These are phyloP conservation scores for Gonium pectorale DNA, from an alignment of 139 green algal genomes.

Conservation along the genomic window DNA sequence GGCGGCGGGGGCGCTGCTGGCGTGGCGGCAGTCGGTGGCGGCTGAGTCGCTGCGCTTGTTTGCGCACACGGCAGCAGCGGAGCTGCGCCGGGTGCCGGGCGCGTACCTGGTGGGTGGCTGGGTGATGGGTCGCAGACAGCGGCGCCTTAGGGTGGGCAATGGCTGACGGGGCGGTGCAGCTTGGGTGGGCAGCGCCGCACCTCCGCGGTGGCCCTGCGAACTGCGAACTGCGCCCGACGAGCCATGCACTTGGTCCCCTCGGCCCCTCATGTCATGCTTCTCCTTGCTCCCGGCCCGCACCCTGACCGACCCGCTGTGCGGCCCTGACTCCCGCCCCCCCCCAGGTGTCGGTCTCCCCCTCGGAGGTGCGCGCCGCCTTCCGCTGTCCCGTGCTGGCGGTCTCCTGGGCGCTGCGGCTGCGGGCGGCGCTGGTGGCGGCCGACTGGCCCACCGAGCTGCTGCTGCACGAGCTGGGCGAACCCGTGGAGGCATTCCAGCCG, in stretches of 20 bases:
- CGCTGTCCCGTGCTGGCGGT: not conserved
- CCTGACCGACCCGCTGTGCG: too few relatives aligned
- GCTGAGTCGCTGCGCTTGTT: not conserved
- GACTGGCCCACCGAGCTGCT: constrained; percentile 19
- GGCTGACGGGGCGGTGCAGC: too few relatives aligned
- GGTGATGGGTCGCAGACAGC: too few relatives aligned
- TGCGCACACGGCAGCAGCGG: not conserved
- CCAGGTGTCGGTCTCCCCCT: not conserved
- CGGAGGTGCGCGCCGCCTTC: constrained; percentile 12
- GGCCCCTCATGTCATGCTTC: too few relatives aligned
- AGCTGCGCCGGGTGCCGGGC: not conserved
- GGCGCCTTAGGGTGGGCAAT: too few relatives aligned
- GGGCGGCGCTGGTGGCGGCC: not conserved
- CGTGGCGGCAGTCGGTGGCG: not conserved
- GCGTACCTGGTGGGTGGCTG: constrained; percentile 22
- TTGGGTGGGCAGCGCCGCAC: too few relatives aligned
- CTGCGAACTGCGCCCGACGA: too few relatives aligned
- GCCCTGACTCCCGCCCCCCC: too few relatives aligned
- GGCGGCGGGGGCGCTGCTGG: not conserved
- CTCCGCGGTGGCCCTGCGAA: too few relatives aligned
- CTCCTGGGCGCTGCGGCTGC: constrained; percentile 2
- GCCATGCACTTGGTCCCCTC: too few relatives aligned
- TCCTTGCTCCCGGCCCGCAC: too few relatives aligned
- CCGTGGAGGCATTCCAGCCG: not conserved
- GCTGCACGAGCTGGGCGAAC: constrained; percentile 30